Conservation (phyloP, 73 alveolate species). For the Stentor coeruleus region DNA sequence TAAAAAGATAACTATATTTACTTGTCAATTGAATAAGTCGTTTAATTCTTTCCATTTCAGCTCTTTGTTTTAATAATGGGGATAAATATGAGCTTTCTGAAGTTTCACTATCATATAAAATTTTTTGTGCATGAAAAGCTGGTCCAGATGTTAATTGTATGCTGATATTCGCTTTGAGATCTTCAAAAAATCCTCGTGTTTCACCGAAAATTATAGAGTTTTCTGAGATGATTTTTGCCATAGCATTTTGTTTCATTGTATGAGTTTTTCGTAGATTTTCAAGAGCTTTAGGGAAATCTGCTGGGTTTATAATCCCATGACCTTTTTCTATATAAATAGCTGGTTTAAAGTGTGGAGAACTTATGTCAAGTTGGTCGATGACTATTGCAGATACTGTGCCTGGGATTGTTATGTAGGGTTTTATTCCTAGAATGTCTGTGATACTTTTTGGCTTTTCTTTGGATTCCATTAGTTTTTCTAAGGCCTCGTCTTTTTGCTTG, state of each 20-base stretch:
- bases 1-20: conserved; percentile 1
- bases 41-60: conserved; percentile 22
- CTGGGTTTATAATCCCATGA: neutral
- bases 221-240: neutral
- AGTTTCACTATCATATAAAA: neutral
- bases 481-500: neutral
- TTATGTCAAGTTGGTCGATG: neutral
- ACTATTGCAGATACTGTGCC: neutral
- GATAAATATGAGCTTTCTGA: neutral
- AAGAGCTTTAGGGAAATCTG: neutral
- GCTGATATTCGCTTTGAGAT: neutral
- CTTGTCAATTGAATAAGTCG: conserved; percentile 9
- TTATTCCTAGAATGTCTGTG: neutral
- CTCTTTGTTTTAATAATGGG: neutral
- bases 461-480: neutral
- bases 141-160: neutral
- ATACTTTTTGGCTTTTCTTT: neutral
- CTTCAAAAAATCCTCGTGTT: conserved; percentile 9
- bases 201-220: conserved; percentile 5
- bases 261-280: neutral
- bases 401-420: neutral
- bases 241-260: neutral
- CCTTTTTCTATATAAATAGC: neutral
- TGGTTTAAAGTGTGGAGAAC: conserved; percentile 9
- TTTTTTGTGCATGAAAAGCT: neutral